phyloP scores from a whole-genome alignment of 306 rosid genomes.

The Medicago arabica region DNA sequence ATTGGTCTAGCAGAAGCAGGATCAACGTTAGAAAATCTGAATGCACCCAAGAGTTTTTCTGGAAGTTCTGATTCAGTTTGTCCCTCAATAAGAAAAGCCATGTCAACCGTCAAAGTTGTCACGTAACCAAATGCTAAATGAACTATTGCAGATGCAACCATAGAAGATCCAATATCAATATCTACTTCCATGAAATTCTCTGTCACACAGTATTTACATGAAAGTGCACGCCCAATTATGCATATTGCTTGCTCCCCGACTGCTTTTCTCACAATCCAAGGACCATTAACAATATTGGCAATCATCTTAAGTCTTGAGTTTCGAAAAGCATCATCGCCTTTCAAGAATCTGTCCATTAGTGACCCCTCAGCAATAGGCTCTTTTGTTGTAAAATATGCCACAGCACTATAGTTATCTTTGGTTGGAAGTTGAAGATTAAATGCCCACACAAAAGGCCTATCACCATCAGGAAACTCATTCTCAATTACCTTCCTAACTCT shows the following conservation, averaged over 20 bases:
- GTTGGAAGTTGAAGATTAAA: constrained; percentile 84
- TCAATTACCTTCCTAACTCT: constrained; percentile 67
- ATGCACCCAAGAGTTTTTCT: constrained; percentile 72
- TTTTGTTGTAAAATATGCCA: constrained; percentile 65
- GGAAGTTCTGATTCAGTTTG: constrained; percentile 82
- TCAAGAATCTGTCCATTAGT: constrained; percentile 74
- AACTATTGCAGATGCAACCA: constrained; percentile 85
- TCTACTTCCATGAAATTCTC: constrained; percentile 86
- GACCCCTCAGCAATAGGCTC: constrained; percentile 68
- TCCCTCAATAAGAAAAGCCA: constrained; percentile 88
- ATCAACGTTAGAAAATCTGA: constrained; percentile 74
- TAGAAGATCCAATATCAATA: constrained; percentile 88
- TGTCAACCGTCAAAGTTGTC: constrained; percentile 72
- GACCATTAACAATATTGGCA: constrained; percentile 78
- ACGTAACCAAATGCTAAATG: constrained; percentile 86
- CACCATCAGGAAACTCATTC: constrained; percentile 59
- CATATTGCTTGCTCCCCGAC: constrained; percentile 96
- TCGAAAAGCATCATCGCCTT: constrained; percentile 71
- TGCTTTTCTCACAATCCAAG: constrained; percentile 91
- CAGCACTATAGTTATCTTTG: constrained; percentile 76
- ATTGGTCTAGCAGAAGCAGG: constrained; percentile 69
- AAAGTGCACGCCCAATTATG: constrained; percentile 75
- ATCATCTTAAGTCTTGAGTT: constrained; percentile 91
- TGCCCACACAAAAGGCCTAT: constrained; percentile 89
- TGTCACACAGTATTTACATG: constrained; percentile 60